Evolutionary conservation across 2,329 filamentous ascomycete genomes (phyloP).

Genomic region (Pestalotiopsis sp.): DNA sequence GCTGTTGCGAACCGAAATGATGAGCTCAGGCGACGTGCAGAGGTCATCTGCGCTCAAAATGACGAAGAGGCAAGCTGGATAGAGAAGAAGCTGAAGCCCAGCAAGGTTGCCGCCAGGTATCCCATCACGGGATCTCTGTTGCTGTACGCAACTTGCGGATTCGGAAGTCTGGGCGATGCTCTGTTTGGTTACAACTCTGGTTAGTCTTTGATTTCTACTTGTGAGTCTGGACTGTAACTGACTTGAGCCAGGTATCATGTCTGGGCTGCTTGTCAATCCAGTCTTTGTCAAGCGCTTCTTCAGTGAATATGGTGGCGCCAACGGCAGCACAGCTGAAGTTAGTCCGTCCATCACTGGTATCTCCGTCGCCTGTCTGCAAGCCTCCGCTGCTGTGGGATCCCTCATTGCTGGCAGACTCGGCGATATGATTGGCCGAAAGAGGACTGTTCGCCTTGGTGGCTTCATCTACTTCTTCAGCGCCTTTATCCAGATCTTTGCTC

Average conservation of each 20-base stretch:
- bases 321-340: neutral
- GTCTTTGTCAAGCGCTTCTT: neutral
- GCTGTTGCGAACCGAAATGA: neutral
- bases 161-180: conserved; percentile 5
- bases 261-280: conserved; percentile 3
- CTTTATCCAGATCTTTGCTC: neutral
- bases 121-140: neutral
- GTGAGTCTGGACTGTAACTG: no score
- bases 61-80: neutral
- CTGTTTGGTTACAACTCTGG: conserved; percentile 3
- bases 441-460: neutral
- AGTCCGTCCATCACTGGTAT: neutral
- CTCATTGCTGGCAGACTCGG: neutral
- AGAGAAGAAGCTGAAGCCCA: neutral
- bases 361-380: neutral
- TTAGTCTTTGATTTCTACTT: neutral
- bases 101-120: neutral
- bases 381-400: neutral
- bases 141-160: neutral
- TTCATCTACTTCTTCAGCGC: neutral
- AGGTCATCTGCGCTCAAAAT: neutral
- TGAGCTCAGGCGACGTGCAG: neutral
- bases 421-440: neutral
- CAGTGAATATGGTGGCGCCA: neutral
- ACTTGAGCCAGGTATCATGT: neutral